Evolutionary conservation across 2,329 filamentous ascomycete genomes (phyloP), one percentile per base, ranked within the genome.

Genomic region (Xylaria sp.): DNA sequence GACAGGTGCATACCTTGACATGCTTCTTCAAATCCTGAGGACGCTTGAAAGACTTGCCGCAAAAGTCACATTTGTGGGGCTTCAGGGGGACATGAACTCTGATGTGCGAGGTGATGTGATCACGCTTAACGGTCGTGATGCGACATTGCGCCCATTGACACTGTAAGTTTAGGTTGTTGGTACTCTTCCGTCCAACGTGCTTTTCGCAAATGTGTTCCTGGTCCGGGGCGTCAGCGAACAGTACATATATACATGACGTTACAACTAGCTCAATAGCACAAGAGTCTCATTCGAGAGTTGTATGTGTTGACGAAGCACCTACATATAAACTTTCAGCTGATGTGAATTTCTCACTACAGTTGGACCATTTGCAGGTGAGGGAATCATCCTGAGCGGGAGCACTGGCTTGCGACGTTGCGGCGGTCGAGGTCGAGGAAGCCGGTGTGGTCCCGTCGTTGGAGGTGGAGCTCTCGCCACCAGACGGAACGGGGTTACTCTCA

Each of bases 21-120:
- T 99, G 95, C 83, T 99, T 99, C 88, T 99, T 98, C 73, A 99
- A 79, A 82, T 99, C 95, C 81, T 99, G 95, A 2, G 95, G 95
- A 35, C 95, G 91, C 87, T 99, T 99, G 86, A 99, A 99, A 1
- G 94, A 94, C 83, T 99, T 99, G 76, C 92, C 92, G 76, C 95
- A 99, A 80, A 97, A 96, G 76, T 97, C 94, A 78, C 95, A 99
- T 80, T 97, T 98, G 83, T 99, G 95, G 70, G 95, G 95, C 85
- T 99, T 99, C 65, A 99, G 83, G 0, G 95, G 95, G n/a, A 99
- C 94, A 77, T 99, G 95, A 57, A 98, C 95, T 68, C 95, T 92
- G 72, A 99, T 97, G 79, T 99, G 95, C 53, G 95, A 98, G 53
- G 95, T 99, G 79, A 99, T 99, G 81, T 99, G 95, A 74, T 98